Evolutionary conservation across 129 eudicot genomes (phyloP).

Genomic region (Helichrysum umbraculigerum): DNA sequence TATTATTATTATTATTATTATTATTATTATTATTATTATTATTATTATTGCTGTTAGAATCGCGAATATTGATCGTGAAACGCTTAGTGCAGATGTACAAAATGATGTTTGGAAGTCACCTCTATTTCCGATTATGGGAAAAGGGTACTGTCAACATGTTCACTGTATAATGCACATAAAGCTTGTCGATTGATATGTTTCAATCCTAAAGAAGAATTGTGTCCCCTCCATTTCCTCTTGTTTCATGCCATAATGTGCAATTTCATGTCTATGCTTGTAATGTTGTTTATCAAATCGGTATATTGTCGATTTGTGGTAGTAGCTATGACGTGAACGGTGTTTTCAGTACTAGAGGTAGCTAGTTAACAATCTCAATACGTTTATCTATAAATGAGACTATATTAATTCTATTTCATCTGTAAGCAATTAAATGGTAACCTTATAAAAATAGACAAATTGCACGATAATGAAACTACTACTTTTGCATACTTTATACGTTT

Average conservation of each 20-base stretch:
- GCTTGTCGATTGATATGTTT: neutral
- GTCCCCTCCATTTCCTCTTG: conserved; percentile 23
- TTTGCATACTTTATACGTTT: too few relatives aligned
- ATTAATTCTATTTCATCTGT: too few relatives aligned
- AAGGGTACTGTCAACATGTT: conserved; percentile 10
- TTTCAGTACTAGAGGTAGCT: too few relatives aligned
- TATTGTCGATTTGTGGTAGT: neutral
- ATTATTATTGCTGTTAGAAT: too few relatives aligned
- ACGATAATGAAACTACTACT: too few relatives aligned
- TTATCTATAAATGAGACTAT: too few relatives aligned
- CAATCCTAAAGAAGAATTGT: conserved; percentile 10
- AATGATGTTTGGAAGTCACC: conserved; percentile 8
- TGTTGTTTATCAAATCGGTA: neutral
- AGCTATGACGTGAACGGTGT: too few relatives aligned
- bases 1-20: neutral
- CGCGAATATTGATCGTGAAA: neutral
- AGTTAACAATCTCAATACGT: too few relatives aligned
- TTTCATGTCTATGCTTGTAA: neutral
- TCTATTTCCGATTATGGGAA: neutral
- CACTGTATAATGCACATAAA: conserved; percentile 4
- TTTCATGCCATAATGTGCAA: conserved; percentile 4
- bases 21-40: too few relatives aligned
- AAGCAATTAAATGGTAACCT: too few relatives aligned
- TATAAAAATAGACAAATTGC: too few relatives aligned
- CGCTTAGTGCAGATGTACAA: neutral